Base-by-base conservation (phyloP, 2,329 filamentous ascomycete species). In the Geoglossum cookeanum region DNA sequence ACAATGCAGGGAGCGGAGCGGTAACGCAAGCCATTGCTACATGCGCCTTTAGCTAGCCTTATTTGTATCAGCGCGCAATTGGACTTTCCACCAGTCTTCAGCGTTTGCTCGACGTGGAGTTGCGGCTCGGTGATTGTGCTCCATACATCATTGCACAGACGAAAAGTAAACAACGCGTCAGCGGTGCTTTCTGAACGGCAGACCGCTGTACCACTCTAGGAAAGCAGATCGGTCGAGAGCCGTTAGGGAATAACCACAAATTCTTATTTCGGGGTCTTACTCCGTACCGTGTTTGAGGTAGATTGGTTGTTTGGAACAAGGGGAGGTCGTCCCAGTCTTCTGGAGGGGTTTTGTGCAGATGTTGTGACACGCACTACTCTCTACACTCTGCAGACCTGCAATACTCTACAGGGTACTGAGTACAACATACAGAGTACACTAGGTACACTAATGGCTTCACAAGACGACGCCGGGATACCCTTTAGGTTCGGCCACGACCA, bases 21-120 rank as follows among this genome's bases (percentile, higher is more conserved):
- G 80, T 84, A 69, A 91, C 79, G 73, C 84, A 81, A 74, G 91
- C 87, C 89, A 95, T 95, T 72, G 72, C 77, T 69, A 68, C 15
- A 4, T 6, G 8, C 11, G 32, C 27, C 32, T 30, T n/a, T 6
- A 52, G 27, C 15, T 13, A 13, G 29, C 22, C 27, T 13, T 32
- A 6, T 32, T 7, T 33, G 48, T 33, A 52, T 32, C 27, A 32
- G 22, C 6, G 6, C 15, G 29, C 33, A 33, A 6, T 33, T 32
- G 29, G 4, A 9, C 5, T 15, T 37, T 37, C 49, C 49, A 53
- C 37, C 15, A 32, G 30, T 7, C 32, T 22, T 35, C 15, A 4
- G 4, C 17, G 30, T 35, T 53, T 35, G 15, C 22, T 52, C 22
- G 27, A 32, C 48, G 48, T 15, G 49, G 8, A 17, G 49, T 53